Evolutionary conservation across 805 yeast species (phyloP).

Genomic region (Wickerhamomyces chaumierensis): DNA sequence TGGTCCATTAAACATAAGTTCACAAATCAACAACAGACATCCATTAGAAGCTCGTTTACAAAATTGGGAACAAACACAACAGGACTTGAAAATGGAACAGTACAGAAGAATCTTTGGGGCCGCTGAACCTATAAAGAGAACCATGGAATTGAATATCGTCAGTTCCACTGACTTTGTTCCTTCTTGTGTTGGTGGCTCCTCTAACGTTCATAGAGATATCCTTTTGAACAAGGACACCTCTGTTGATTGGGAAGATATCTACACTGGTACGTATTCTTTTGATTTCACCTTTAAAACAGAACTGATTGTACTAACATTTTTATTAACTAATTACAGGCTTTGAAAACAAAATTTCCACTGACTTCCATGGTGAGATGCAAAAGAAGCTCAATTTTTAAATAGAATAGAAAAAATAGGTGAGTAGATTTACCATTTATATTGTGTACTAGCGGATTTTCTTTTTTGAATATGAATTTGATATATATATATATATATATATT

Average conservation of each 20-base stretch:
- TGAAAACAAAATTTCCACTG: constrained; percentile 26
- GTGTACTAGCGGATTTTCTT: too few relatives aligned
- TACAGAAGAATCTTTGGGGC: constrained; percentile 81
- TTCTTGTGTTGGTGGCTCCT: constrained; percentile 42
- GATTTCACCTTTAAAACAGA: too few relatives aligned
- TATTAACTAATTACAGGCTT: constrained; percentile 25
- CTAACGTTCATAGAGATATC: constrained; percentile 63
- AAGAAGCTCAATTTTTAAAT: constrained; percentile 27
- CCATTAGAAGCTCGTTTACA: constrained; percentile 71
- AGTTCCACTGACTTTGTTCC: constrained; percentile 64
- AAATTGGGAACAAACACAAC: constrained; percentile 75
- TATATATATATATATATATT: too few relatives aligned
- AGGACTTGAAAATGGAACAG: constrained; percentile 58
- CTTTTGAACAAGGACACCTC: constrained; percentile 64
- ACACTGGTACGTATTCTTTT: constrained; percentile 32
- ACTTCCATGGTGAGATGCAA: constrained; percentile 70
- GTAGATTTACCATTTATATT: too few relatives aligned
- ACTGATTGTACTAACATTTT: constrained; percentile 6
- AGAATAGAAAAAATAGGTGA: too few relatives aligned
- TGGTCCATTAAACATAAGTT: constrained; percentile 42
- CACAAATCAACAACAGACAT: constrained; percentile 67
- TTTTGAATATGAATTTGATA: too few relatives aligned
- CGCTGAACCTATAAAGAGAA: constrained; percentile 86
- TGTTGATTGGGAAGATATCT: constrained; percentile 92
- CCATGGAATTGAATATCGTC: constrained; percentile 78